phyloP scores from a whole-genome alignment of 805 yeast genomes.

The Wickerhamomyces mucosus region DNA sequence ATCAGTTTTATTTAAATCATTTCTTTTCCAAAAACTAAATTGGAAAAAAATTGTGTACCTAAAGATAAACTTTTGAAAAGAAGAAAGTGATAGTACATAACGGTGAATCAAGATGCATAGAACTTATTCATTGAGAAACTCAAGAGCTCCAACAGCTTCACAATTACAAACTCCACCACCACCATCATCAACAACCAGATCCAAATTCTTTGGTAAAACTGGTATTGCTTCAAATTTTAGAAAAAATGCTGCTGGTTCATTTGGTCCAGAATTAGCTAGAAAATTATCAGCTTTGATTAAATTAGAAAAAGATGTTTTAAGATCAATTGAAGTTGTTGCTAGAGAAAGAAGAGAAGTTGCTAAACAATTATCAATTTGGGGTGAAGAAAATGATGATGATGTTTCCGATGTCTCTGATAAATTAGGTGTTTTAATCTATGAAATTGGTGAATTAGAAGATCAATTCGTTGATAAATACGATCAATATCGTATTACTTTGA shows the following conservation, averaged over 20 bases:
- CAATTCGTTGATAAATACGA: slow-evolving; percentile 97
- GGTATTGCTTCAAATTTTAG: slow-evolving; percentile 63
- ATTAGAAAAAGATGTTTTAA: slow-evolving; percentile 93
- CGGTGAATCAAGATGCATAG: slow-evolving; percentile 49
- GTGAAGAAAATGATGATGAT: slow-evolving; percentile 96
- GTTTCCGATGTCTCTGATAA: slow-evolving; percentile 96
- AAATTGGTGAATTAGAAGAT: slow-evolving; percentile 96
- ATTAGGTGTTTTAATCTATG: slow-evolving; percentile 90
- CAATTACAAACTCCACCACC: slow-evolving; percentile 76
- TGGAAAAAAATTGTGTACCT: not conserved
- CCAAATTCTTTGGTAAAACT: slow-evolving; percentile 68
- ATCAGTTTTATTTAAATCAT: too few relatives aligned
- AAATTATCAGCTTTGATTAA: slow-evolving; percentile 86
- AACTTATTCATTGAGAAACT: slow-evolving; percentile 72
- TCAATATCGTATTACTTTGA: slow-evolving; percentile 92
- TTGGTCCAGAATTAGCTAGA: slow-evolving; percentile 92
- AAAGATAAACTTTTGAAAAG: not conserved
- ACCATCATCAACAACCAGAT: slow-evolving; percentile 65
- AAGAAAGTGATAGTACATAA: not conserved
- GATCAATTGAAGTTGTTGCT: slow-evolving; percentile 87
- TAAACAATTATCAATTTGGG: slow-evolving; percentile 95
- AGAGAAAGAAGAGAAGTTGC: slow-evolving; percentile 94
- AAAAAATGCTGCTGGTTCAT: slow-evolving; percentile 79
- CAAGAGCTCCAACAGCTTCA: slow-evolving; percentile 77
- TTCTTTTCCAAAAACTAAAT: too few relatives aligned